Percentiles rank a stretch among this genome's conserved stretches.
Evolutionary conservation across 2,329 filamentous ascomycete species (phyloP).

Genomic region (Biscogniauxia marginata): DNA sequence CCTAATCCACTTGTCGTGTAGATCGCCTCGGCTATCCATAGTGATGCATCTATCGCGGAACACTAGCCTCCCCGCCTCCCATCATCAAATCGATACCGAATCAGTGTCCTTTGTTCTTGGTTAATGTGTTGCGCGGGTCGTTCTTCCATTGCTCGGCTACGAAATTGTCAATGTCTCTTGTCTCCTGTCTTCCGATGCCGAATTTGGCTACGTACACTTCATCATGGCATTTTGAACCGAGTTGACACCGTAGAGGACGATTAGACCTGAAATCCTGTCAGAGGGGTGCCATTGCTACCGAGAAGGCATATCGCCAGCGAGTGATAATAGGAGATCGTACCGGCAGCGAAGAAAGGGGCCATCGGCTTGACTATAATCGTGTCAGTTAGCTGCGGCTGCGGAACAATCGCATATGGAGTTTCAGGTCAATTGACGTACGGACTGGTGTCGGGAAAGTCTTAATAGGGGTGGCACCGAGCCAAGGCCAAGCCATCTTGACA

Average conservation of each 20-base stretch:
- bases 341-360: constrained; percentile 90
- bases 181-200: not conserved
- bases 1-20: constrained; percentile 20
- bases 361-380: constrained; percentile 73
- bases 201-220: constrained; percentile 58
- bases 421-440: constrained; percentile 58
- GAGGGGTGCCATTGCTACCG: constrained; percentile 6
- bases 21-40: constrained; percentile 28
- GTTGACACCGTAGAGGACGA: constrained; percentile 93
- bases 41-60: constrained; percentile 14
- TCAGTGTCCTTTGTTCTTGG: constrained; percentile 49
- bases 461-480: constrained; percentile 62
- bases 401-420: constrained; percentile 7
- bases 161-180: constrained; percentile 12
- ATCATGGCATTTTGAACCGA: constrained; percentile 74
- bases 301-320: not conserved
- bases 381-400: constrained; percentile 31
- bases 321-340: constrained; percentile 56
- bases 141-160: constrained; percentile 94
- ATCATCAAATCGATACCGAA: constrained; percentile 1
- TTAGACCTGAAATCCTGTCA: constrained; percentile 56
- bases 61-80: constrained; percentile 17
- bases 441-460: constrained; percentile 82
- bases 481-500: constrained; percentile 71
- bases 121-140: constrained; percentile 83